Conservation (phyloP, 208 protist genomes). For the Trypanosoma rangeli region DNA sequence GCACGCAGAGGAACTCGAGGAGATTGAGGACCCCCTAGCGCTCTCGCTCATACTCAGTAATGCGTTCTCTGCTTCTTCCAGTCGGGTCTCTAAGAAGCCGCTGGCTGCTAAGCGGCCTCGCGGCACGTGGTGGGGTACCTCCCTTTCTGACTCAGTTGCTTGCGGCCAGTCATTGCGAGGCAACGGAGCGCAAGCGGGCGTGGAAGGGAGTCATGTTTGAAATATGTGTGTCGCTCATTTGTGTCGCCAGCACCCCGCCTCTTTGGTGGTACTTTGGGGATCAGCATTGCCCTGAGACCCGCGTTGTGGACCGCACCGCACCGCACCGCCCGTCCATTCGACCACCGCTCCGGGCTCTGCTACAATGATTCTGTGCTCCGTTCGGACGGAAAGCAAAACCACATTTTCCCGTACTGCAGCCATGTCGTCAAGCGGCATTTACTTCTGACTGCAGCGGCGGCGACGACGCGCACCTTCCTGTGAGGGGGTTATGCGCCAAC, state of each 20-base stretch:
- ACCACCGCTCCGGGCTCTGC: constrained; percentile 35
- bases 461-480: constrained; percentile 6
- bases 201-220: constrained; percentile 42
- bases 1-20: neutral
- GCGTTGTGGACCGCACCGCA: constrained; percentile 37
- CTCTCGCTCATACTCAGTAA: neutral
- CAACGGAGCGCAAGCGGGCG: constrained; percentile 36
- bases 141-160: constrained; percentile 51
- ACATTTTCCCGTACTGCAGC: constrained; percentile 20
- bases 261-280: constrained; percentile 52
- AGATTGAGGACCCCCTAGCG: neutral
- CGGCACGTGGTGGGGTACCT: neutral
- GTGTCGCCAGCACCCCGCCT: constrained; percentile 44
- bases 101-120: neutral
- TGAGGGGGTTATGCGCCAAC: constrained; percentile 20
- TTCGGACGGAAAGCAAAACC: constrained; percentile 1
- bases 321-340: constrained; percentile 13
- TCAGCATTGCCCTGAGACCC: constrained; percentile 3
- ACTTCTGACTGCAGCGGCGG: constrained; percentile 7
- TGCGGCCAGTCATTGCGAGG: constrained; percentile 38
- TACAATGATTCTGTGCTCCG: constrained; percentile 4
- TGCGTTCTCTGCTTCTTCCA: neutral
- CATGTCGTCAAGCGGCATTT: constrained; percentile 24
- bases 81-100: neutral
- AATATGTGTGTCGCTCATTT: constrained; percentile 69